Percentiles rank a stretch among this genome's conserved stretches.
phyloP scores from a whole-genome alignment of 2,329 filamentous ascomycete genomes.

The Orbilia brochopaga region DNA sequence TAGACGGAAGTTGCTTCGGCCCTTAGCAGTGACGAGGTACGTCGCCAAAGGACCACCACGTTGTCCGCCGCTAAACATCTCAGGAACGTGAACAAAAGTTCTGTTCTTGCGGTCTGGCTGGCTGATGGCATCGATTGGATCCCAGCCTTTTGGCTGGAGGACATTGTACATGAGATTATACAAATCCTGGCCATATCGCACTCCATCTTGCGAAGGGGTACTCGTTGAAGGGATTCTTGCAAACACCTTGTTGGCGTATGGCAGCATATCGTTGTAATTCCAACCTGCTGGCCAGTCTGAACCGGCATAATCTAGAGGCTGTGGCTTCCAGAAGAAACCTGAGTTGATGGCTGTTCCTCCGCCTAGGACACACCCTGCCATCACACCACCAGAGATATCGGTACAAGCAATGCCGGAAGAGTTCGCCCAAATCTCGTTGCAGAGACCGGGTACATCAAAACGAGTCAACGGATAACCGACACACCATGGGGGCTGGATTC shows the following conservation, averaged over 20 bases:
- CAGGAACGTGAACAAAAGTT: conserved; percentile 69
- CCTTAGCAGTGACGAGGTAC: conserved; percentile 69
- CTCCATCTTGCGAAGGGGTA: conserved; percentile 69
- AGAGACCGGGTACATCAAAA: conserved; percentile 74
- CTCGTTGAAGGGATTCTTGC: conserved; percentile 73
- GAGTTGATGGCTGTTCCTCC: conserved; percentile 72
- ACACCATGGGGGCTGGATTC: conserved; percentile 68
- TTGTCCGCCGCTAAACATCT: conserved; percentile 71
- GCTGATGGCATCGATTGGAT: conserved; percentile 66
- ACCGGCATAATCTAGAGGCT: conserved; percentile 69
- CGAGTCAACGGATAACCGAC: conserved; percentile 69
- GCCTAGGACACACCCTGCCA: conserved; percentile 74
- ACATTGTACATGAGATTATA: conserved; percentile 69
- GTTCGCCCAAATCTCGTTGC: conserved; percentile 72
- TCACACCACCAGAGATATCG: conserved; percentile 68
- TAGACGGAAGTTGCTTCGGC: conserved; percentile 70
- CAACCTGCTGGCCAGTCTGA: conserved; percentile 74
- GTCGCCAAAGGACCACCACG: conserved; percentile 73
- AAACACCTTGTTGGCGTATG: conserved; percentile 69
- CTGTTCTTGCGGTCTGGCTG: conserved; percentile 69
- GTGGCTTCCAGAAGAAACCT: conserved; percentile 66
- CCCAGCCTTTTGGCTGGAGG: conserved; percentile 68
- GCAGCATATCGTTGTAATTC: conserved; percentile 69
- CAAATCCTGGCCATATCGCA: conserved; percentile 71
- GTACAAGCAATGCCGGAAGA: conserved; percentile 70